Percentiles rank a stretch among this genome's conserved stretches.
These are phyloP conservation scores for Tylopilus sp. DNA, from an alignment of 1,284 basidiomycete species.

Conservation along the genomic window DNA sequence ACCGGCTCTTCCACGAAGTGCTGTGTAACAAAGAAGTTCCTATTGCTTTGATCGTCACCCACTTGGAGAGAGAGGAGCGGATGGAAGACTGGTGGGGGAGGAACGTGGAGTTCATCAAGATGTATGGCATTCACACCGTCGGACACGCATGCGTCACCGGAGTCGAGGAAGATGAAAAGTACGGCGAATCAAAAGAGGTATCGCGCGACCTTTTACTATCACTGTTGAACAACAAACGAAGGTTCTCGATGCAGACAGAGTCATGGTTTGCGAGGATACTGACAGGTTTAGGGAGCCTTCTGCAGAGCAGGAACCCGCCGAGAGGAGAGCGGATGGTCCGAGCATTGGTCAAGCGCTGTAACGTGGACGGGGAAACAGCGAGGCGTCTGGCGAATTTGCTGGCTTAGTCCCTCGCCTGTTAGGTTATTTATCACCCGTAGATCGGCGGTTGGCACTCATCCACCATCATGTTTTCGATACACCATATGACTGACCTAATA, in stretches of 20 bases:
- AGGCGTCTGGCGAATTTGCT: constrained; percentile 17
- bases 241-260: constrained; percentile 26
- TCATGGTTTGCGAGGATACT: constrained; percentile 26
- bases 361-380: constrained; percentile 31
- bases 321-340: constrained; percentile 27
- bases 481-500: neutral
- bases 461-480: neutral
- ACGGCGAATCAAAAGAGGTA: constrained; percentile 18
- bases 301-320: constrained; percentile 23
- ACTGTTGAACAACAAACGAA: constrained; percentile 13
- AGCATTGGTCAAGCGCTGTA: constrained; percentile 26
- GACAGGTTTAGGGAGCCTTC: constrained; percentile 18
- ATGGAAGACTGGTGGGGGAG: constrained; percentile 41
- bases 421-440: neutral
- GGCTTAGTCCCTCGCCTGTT: neutral
- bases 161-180: constrained; percentile 29
- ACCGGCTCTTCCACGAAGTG: constrained; percentile 34
- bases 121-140: constrained; percentile 31
- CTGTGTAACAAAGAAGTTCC: constrained; percentile 37
- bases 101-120: constrained; percentile 32
- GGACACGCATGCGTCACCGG: constrained; percentile 42
- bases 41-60: constrained; percentile 38
- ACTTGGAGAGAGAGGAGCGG: constrained; percentile 35
- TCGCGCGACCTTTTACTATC: constrained; percentile 20
- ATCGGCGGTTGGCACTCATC: neutral